These are phyloP conservation scores for Pythium sp. DNA, from an alignment of 352 stramenopile genomes.

Conservation along the genomic window DNA sequence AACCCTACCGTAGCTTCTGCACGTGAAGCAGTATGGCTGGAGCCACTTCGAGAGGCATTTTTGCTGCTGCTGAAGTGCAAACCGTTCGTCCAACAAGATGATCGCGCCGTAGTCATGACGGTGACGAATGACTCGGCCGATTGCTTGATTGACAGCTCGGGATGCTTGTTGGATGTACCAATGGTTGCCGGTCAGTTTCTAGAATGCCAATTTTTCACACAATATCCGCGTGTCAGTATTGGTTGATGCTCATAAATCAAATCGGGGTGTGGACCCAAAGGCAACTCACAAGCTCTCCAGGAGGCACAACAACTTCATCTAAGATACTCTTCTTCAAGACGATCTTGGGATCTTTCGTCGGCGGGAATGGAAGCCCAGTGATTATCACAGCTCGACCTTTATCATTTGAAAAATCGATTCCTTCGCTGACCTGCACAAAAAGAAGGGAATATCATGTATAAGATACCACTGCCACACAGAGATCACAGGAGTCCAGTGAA, in stretches of 20 bases:
- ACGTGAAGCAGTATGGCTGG: slow-evolving; percentile 70
- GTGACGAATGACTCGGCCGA: slow-evolving; percentile 99
- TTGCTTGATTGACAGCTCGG: slow-evolving; percentile 98
- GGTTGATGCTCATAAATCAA: background rate
- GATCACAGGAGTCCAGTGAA: background rate
- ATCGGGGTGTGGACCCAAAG: background rate
- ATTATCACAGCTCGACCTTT: slow-evolving; percentile 98
- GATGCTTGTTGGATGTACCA: slow-evolving; percentile 99
- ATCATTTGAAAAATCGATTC: slow-evolving; percentile 98
- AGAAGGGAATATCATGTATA: background rate
- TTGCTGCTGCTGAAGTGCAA: slow-evolving; percentile 88
- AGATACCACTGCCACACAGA: background rate
- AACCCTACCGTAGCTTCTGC: slow-evolving; percentile 57
- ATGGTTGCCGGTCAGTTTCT: slow-evolving; percentile 92
- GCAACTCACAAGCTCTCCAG: slow-evolving; percentile 54
- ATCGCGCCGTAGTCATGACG: slow-evolving; percentile 97
- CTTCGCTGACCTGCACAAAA: slow-evolving; percentile 91
- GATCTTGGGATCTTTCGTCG: slow-evolving; percentile 96
- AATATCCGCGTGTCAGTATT: background rate
- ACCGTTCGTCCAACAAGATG: slow-evolving; percentile 97
- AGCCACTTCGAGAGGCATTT: slow-evolving; percentile 96
- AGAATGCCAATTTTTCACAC: background rate
- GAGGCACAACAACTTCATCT: slow-evolving; percentile 69
- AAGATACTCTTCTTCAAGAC: slow-evolving; percentile 97
- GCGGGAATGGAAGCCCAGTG: slow-evolving; percentile 98